Percentiles rank a stretch among this genome's conserved stretches.
phyloP scores from a whole-genome alignment of 345 rosid species.

The Iberis pinnata region DNA sequence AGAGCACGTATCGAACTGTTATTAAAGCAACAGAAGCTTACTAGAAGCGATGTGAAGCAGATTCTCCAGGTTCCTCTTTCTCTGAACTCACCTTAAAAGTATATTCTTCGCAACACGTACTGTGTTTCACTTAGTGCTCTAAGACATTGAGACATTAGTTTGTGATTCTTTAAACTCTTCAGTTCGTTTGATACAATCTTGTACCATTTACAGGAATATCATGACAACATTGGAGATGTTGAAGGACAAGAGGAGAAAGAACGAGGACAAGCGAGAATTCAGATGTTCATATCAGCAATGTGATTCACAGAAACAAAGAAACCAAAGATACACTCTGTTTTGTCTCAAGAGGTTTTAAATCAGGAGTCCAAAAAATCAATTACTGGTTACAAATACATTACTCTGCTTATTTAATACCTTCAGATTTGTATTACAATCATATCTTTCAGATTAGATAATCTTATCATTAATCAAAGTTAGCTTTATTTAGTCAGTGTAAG shows the following conservation, averaged over 20 bases:
- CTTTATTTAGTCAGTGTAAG: too few relatives aligned
- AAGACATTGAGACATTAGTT: neutral
- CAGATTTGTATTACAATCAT: too few relatives aligned
- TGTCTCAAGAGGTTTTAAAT: too few relatives aligned
- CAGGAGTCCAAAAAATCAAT: too few relatives aligned
- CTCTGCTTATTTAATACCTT: too few relatives aligned
- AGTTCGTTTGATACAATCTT: neutral
- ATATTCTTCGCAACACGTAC: neutral
- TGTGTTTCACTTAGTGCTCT: too few relatives aligned
- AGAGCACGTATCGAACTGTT: conserved; percentile 77
- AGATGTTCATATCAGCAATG: conserved; percentile 63
- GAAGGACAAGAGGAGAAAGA: conserved; percentile 96
- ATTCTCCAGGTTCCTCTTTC: conserved; percentile 64
- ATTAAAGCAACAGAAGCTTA: conserved; percentile 86
- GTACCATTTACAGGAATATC: conserved; percentile 54
- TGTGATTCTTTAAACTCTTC: too few relatives aligned
- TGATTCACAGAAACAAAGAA: conserved; percentile 19
- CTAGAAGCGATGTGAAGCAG: conserved; percentile 57
- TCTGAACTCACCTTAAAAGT: neutral
- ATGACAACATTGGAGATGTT: conserved; percentile 85
- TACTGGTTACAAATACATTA: too few relatives aligned
- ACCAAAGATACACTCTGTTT: too few relatives aligned
- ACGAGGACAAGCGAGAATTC: conserved; percentile 63
- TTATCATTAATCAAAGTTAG: too few relatives aligned
- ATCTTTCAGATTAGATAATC: too few relatives aligned